Percentiles rank a stretch among this genome's conserved stretches.
Conservation (phyloP, 805 yeast species). For the Metschnikowia reukaufii region DNA sequence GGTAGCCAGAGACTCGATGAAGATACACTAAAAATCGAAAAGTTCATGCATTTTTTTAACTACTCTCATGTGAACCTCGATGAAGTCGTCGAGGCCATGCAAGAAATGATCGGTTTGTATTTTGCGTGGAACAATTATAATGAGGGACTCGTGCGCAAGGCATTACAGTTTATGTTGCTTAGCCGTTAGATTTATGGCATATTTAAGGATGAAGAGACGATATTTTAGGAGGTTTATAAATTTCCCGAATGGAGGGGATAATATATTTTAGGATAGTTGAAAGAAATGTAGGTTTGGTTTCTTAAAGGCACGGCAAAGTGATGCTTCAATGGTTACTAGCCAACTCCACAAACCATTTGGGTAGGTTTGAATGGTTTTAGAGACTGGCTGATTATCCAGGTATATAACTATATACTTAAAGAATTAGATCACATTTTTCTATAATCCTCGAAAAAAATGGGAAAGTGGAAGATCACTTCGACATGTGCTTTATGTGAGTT, state of each 20-base stretch:
- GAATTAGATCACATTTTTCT: no score
- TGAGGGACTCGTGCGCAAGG: slow-evolving; percentile 56
- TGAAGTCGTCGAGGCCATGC: slow-evolving; percentile 77
- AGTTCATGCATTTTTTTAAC: slow-evolving; percentile 66
- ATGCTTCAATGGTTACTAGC: no score
- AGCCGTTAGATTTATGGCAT: slow-evolving; percentile 21
- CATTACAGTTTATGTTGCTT: slow-evolving; percentile 44
- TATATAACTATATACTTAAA: no score
- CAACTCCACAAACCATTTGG: no score
- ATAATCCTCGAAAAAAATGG: no score
- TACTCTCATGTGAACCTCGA: slow-evolving; percentile 73
- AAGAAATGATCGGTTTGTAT: slow-evolving; percentile 77
- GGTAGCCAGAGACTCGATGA: slow-evolving; percentile 34
- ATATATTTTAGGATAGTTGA: neutral
- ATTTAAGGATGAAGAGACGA: neutral
- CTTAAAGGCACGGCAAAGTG: no score
- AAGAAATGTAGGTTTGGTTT: neutral
- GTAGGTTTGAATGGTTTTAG: no score
- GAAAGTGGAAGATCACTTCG: no score
- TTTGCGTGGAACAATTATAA: slow-evolving; percentile 87
- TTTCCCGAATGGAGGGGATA: no score
- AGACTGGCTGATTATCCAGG: no score
- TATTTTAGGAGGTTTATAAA: no score
- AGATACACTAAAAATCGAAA: slow-evolving; percentile 49
- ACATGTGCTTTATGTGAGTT: no score